Conservation (phyloP, 1,284 basidiomycete genomes). For the Boletus calvinii region DNA sequence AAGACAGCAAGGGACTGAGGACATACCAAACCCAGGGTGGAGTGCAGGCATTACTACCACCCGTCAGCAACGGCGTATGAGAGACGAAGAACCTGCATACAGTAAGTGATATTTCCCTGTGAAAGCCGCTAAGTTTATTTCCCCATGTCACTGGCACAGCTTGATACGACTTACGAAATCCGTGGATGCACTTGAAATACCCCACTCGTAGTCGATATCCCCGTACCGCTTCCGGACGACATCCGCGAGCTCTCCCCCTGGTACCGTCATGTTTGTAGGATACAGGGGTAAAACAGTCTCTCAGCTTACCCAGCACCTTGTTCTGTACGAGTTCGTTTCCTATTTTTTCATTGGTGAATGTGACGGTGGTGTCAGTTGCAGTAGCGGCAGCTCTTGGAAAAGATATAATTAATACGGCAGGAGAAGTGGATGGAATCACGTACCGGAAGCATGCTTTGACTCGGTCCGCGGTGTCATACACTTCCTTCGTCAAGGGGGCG, state of each 20-base stretch:
- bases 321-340: constrained; percentile 69
- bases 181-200: constrained; percentile 62
- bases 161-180: constrained; percentile 48
- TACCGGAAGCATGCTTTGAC: constrained; percentile 75
- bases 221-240: constrained; percentile 55
- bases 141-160: too few species aligned
- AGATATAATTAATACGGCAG: background rate
- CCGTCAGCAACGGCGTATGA: background rate
- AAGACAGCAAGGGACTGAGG: background rate
- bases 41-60: constrained; percentile 44
- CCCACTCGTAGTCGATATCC: constrained; percentile 51
- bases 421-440: constrained; percentile 22
- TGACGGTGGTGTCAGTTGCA: constrained; percentile 67
- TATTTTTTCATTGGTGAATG: constrained; percentile 41
- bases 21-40: constrained; percentile 49
- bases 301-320: constrained; percentile 48
- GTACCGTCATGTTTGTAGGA: background rate
- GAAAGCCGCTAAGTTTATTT: background rate
- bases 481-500: constrained; percentile 60
- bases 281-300: background rate
- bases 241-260: constrained; percentile 57
- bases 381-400: constrained; percentile 30
- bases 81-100: constrained; percentile 31
- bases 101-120: constrained; percentile 64
- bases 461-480: constrained; percentile 53